Conservation (phyloP, 257 asterid species). For the Lantana camara region DNA sequence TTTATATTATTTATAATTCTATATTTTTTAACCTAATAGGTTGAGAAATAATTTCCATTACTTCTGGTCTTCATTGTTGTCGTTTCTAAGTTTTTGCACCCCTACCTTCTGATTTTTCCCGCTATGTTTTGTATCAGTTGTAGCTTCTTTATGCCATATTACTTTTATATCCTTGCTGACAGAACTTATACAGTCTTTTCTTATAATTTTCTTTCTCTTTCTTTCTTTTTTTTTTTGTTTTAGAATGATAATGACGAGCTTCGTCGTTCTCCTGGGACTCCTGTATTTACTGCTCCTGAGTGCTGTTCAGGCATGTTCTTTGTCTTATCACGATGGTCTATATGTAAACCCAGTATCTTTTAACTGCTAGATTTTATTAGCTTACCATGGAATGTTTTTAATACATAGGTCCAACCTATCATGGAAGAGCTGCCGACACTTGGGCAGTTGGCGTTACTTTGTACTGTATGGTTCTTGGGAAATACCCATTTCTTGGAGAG, state of each 20-base stretch:
- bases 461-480: slow-evolving; percentile 70
- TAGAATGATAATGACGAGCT: slow-evolving; percentile 93
- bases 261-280: slow-evolving; percentile 99
- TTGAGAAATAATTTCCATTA: too few species aligned
- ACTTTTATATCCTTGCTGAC: slow-evolving; percentile 2
- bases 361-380: neutral
- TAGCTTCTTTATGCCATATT: neutral
- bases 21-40: too few species aligned
- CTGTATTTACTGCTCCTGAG: slow-evolving; percentile 98
- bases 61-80: neutral
- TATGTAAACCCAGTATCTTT: neutral
- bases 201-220: too few species aligned
- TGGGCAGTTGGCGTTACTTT: slow-evolving; percentile 98
- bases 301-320: slow-evolving; percentile 77
- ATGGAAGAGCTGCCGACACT: slow-evolving; percentile 78
- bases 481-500: slow-evolving; percentile 90
- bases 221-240: too few species aligned
- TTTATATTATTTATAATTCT: too few species aligned
- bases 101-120: neutral
- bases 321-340: neutral
- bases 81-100: neutral
- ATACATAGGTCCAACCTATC: slow-evolving; percentile 60
- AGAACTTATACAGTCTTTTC: slow-evolving; percentile 7
- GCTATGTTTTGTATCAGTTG: neutral
- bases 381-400: slow-evolving; percentile 1